A percentile compares a stretch with the other conserved stretches of the same genome.
Evolutionary conservation across 2,329 filamentous ascomycete species (phyloP).

Genomic region (Pseudovirgaria hyperparasitica): DNA sequence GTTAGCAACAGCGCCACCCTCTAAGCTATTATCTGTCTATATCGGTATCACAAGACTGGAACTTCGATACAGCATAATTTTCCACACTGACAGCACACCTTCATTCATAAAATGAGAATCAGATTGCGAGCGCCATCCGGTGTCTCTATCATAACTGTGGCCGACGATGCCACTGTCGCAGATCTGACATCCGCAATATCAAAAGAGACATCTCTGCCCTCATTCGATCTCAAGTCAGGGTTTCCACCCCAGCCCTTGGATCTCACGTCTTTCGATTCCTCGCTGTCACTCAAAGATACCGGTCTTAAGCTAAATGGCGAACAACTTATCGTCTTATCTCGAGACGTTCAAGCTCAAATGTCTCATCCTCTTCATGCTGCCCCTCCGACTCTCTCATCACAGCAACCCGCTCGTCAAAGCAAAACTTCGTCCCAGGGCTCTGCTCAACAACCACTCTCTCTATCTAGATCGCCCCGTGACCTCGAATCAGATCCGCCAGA

Average conservation of each 20-base stretch:
- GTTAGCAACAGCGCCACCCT: too few species aligned
- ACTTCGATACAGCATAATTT: too few species aligned
- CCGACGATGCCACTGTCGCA: constrained; percentile 52
- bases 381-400: too few species aligned
- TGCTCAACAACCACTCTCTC: constrained; percentile 17
- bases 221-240: constrained; percentile 71
- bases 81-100: too few species aligned
- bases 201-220: constrained; percentile 48
- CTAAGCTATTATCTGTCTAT: too few species aligned
- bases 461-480: constrained; percentile 30
- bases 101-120: constrained; percentile 61
- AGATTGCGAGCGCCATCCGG: constrained; percentile 65
- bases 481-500: constrained; percentile 48
- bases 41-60: too few species aligned
- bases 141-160: constrained; percentile 54
- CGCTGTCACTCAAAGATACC: constrained; percentile 40
- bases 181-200: constrained; percentile 49
- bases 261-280: constrained; percentile 38
- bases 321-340: constrained; percentile 50
- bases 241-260: constrained; percentile 65
- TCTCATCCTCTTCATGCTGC: constrained; percentile 5
- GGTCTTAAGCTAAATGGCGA: constrained; percentile 54
- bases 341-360: constrained; percentile 24
- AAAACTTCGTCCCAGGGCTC: constrained; percentile 5
- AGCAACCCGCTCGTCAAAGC: constrained; percentile 9